Conservation (phyloP, 176 grass and related monocot genomes). For the Zea luxurians region DNA sequence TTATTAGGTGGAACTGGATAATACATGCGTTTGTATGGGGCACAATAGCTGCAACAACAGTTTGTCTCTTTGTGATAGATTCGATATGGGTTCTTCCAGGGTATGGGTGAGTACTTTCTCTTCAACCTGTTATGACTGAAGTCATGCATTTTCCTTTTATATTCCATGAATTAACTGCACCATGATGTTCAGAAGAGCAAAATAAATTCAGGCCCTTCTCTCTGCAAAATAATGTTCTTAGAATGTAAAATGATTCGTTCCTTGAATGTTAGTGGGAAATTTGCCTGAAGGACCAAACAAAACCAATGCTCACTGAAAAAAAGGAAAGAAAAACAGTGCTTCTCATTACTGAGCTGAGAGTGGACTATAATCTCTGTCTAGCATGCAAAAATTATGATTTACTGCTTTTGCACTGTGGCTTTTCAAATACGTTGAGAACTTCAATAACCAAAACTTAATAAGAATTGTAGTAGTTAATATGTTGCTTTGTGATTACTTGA, state of each 20-base stretch:
- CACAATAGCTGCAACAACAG: conserved; percentile 48
- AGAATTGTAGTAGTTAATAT: not conserved
- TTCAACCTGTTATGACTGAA: conserved; percentile 11
- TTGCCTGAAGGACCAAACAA: not conserved
- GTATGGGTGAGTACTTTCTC: conserved; percentile 67
- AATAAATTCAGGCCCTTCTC: conserved; percentile 22
- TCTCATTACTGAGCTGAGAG: not conserved
- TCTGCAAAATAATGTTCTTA: not conserved
- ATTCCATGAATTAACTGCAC: conserved; percentile 10
- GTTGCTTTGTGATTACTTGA: not conserved
- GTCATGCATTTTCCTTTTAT: conserved; percentile 15
- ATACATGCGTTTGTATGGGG: conserved; percentile 71
- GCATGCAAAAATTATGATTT: not conserved
- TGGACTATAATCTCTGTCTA: not conserved
- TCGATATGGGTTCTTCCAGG: conserved; percentile 67
- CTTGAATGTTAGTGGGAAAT: conserved; percentile 4
- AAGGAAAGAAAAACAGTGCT: not conserved
- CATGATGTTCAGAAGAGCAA: conserved; percentile 14
- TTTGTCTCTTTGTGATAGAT: conserved; percentile 75
- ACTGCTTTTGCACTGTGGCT: conserved; percentile 6
- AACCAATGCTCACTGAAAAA: not conserved
- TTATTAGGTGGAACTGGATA: conserved; percentile 76
- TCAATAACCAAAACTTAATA: not conserved
- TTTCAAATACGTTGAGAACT: conserved; percentile 8
- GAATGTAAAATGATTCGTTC: conserved; percentile 2